Conservation (phyloP, 495 filamentous ascomycete species). For the Hypoxylon lienhwacheense region DNA sequence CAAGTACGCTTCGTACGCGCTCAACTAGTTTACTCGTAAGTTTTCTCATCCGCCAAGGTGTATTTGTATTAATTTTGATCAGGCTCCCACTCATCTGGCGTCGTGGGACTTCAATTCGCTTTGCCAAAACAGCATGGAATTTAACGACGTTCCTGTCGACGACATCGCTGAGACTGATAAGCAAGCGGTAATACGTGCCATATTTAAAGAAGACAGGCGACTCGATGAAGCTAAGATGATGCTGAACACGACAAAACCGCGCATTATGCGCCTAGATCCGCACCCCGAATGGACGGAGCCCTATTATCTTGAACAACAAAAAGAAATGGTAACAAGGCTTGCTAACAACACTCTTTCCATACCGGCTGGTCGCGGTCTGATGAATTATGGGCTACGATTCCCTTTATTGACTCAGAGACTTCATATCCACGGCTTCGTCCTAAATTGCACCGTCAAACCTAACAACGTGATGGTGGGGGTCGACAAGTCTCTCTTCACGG, state of each 20-base stretch:
- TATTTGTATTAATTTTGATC: constrained; percentile 5
- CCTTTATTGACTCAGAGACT: constrained; percentile 90
- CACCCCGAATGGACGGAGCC: constrained; percentile 80
- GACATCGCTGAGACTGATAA: constrained; percentile 69
- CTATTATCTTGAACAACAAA: constrained; percentile 89
- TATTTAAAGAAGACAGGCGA: constrained; percentile 89
- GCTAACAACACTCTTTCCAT: constrained; percentile 86
- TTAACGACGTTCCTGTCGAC: constrained; percentile 44
- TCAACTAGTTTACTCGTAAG: constrained; percentile 43
- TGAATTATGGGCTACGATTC: constrained; percentile 79
- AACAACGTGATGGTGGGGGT: constrained; percentile 85
- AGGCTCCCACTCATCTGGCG: constrained; percentile 65
- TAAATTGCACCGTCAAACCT: constrained; percentile 87
- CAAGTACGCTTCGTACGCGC: constrained; percentile 39
- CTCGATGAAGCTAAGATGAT: constrained; percentile 78
- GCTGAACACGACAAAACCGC: constrained; percentile 73
- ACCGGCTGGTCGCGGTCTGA: constrained; percentile 77
- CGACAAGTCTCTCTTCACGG: constrained; percentile 78
- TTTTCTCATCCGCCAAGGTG: background rate
- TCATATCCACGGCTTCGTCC: constrained; percentile 80
- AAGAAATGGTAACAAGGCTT: constrained; percentile 79
- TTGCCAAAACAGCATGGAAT: constrained; percentile 48
- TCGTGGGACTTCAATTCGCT: constrained; percentile 72
- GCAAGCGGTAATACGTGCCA: constrained; percentile 73
- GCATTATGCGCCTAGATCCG: constrained; percentile 73